These are phyloP conservation scores for Phylloporus arenicola DNA, from an alignment of 768 basidiomycete genomes.

Conservation along the genomic window DNA sequence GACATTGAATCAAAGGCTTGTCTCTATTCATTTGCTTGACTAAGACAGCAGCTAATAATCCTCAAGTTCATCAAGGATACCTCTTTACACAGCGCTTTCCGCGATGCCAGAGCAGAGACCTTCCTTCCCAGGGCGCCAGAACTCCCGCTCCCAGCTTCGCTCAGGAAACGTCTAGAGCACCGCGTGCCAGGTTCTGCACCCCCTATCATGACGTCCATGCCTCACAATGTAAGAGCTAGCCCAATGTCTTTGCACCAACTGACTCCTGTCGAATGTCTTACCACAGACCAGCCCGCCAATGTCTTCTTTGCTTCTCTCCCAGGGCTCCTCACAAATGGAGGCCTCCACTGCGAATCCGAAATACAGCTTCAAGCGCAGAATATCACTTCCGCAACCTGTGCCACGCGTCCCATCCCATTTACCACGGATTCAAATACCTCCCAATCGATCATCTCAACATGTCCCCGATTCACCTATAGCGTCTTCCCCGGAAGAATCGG, in stretches of 20 bases:
- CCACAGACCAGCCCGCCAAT: not conserved
- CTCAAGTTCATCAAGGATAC: slow-evolving; percentile 28
- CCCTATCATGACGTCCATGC: not conserved
- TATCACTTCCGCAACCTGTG: slow-evolving; percentile 4
- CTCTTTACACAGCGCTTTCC: slow-evolving; percentile 27
- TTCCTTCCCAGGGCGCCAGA: slow-evolving; percentile 22
- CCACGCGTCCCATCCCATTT: not conserved
- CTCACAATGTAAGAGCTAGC: not conserved
- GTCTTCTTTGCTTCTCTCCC: slow-evolving; percentile 1
- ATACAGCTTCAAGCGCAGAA: not conserved
- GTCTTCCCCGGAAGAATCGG: slow-evolving; percentile 18
- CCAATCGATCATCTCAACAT: not conserved
- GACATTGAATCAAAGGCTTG: slow-evolving; percentile 28
- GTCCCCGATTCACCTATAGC: slow-evolving; percentile 8
- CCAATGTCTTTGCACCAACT: not conserved
- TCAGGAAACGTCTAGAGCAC: not conserved
- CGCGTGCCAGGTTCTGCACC: not conserved
- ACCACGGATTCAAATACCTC: slow-evolving; percentile 16
- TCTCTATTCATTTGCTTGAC: not conserved
- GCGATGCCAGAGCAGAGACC: slow-evolving; percentile 30
- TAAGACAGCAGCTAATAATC: not conserved
- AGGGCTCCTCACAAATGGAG: slow-evolving; percentile 1
- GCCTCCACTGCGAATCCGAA: not conserved
- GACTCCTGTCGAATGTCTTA: not conserved
- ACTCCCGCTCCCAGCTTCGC: slow-evolving; percentile 19